Conservation (phyloP, 768 basidiomycete species). For the Phaffia australis region DNA sequence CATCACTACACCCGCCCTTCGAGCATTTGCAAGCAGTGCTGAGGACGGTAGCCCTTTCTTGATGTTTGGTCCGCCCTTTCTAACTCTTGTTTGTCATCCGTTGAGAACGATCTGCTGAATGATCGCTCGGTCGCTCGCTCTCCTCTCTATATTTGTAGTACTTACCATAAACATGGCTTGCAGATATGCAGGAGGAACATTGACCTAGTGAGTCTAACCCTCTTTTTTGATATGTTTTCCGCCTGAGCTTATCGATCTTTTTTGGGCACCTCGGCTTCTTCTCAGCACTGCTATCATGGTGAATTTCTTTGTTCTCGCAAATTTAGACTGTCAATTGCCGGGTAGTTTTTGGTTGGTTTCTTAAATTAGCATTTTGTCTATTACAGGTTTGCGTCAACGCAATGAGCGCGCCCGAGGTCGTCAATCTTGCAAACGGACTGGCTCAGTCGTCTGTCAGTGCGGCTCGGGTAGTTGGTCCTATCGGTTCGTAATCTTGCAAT, state of each 20-base stretch:
- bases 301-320: constrained; percentile 11
- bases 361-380: background rate
- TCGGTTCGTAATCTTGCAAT: constrained; percentile 12
- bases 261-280: constrained; percentile 84
- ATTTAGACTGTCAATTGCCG: background rate
- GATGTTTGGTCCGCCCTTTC: constrained; percentile 47
- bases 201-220: background rate
- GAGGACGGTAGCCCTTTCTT: constrained; percentile 65
- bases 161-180: constrained; percentile 50
- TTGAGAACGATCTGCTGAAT: too few relatives aligned
- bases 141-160: background rate
- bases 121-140: background rate
- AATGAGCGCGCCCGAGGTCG: constrained; percentile 15
- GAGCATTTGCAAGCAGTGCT: constrained; percentile 53
- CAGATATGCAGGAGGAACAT: constrained; percentile 45
- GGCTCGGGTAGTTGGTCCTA: constrained; percentile 77
- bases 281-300: constrained; percentile 62
- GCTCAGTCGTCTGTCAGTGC: constrained; percentile 92
- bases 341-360: background rate
- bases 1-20: constrained; percentile 63
- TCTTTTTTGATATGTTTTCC: background rate
- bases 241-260: constrained; percentile 38
- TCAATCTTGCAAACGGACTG: constrained; percentile 63
- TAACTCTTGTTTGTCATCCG: too few relatives aligned
- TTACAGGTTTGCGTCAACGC: constrained; percentile 5